Base-by-base conservation (phyloP, 345 rosid species). In the Microcos paniculata region DNA sequence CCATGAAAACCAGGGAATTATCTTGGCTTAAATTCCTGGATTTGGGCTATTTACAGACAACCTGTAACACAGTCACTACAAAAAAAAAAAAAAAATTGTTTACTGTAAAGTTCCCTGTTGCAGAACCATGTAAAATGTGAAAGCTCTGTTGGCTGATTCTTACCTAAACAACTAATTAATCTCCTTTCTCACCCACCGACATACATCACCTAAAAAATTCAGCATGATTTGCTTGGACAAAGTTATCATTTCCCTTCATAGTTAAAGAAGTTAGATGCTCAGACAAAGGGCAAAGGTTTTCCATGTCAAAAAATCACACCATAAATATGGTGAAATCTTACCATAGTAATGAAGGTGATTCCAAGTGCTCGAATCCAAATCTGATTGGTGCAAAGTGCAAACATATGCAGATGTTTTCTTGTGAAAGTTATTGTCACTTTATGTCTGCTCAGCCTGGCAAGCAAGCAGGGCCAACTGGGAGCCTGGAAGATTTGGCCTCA, bases 181-280 rank as follows among this genome's bases (percentile, higher is more conserved):
- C 53, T 42, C 53, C 71, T 66, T 66, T 66, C 52, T 66, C 53
- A 66, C 53, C 71, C 33, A 66, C 71, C 71, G 53, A 66, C 53
- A 65, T 23, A 4, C 52, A 65, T 40, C 52, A 43, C 31, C 71
- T 13, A 21, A 45, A 66, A 13, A 43, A 1, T 24, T 6, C 6
- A 51, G 19, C 13, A 6, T 23, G 6, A 21, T 40, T 62, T 59
- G 38, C 23, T 5, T 35, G 8, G 43, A 4, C 8, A 23, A 18
- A 46, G 21, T 73, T 1, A 23, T n/a, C 46, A 38, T 12, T 42
- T 18, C 21, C 4, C 35, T 51, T 52, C 28, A 35, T 38, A 23
- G 53, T 30, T 58, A 58, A 26, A 26, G 24, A 58, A 24, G 61
- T 45, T 13, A 46, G 9, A 53, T 26, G 2, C 15, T 1, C 10